A percentile compares a stretch with the other conserved stretches of the same genome.
Conservation (phyloP, 1,284 basidiomycete genomes). For the Singerocomus inundabilis region DNA sequence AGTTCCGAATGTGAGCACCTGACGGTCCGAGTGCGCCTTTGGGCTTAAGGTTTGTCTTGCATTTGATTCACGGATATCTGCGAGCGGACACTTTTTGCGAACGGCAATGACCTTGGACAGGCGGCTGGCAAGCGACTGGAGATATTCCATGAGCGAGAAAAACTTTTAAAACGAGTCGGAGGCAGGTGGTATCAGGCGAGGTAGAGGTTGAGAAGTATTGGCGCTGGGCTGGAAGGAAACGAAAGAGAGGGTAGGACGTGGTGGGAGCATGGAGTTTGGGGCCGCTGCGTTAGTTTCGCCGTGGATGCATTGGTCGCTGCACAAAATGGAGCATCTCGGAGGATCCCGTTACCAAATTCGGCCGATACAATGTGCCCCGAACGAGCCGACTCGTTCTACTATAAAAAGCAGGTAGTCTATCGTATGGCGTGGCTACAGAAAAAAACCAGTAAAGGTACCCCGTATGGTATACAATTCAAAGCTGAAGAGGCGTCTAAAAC, state of each 20-base stretch:
- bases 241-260: background rate
- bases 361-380: slow-evolving; percentile 17
- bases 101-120: slow-evolving; percentile 26
- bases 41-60: slow-evolving; percentile 17
- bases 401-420: background rate
- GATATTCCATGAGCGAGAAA: slow-evolving; percentile 23
- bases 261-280: slow-evolving; percentile 15
- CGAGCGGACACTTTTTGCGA: slow-evolving; percentile 14
- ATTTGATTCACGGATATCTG: slow-evolving; percentile 12
- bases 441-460: slow-evolving; percentile 3
- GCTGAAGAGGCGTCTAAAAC: background rate
- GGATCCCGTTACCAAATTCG: slow-evolving; percentile 1
- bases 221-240: background rate
- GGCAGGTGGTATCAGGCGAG: background rate
- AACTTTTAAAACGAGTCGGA: background rate
- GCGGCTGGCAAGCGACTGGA: slow-evolving; percentile 18
- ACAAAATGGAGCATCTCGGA: slow-evolving; percentile 6
- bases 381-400: slow-evolving; percentile 9
- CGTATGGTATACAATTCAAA: slow-evolving; percentile 4
- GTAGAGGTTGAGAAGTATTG: background rate
- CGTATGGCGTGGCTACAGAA: background rate
- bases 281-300: slow-evolving; percentile 24
- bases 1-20: slow-evolving; percentile 9
- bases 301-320: slow-evolving; percentile 19
- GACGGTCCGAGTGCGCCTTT: slow-evolving; percentile 8